Conservation (phyloP, 2,329 filamentous ascomycete genomes). For the Teratosphaeria viscida region DNA sequence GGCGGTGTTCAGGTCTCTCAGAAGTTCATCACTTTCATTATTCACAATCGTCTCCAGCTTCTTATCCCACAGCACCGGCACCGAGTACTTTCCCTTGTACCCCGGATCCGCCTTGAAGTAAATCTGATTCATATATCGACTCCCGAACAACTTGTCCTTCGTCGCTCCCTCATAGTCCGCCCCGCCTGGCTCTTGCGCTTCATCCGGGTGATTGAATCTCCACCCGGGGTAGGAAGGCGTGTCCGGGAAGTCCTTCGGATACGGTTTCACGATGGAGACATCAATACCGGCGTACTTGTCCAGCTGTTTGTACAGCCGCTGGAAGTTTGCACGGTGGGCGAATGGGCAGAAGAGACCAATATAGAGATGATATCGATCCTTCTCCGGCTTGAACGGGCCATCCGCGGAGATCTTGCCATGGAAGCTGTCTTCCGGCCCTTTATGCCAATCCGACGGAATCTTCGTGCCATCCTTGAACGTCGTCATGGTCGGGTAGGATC, state of each 20-base stretch:
- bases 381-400: constrained; percentile 41
- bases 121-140: constrained; percentile 49
- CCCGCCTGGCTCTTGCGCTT: constrained; percentile 24
- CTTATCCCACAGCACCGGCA: constrained; percentile 54
- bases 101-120: constrained; percentile 52
- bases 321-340: constrained; percentile 50
- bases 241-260: constrained; percentile 52
- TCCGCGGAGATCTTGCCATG: constrained; percentile 40
- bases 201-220: constrained; percentile 42
- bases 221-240: constrained; percentile 53
- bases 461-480: constrained; percentile 1
- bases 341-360: constrained; percentile 56
- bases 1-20: constrained; percentile 47
- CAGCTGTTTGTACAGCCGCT: constrained; percentile 49
- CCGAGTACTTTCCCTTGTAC: constrained; percentile 52
- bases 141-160: constrained; percentile 47
- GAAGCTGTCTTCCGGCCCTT: constrained; percentile 36
- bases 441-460: constrained; percentile 15
- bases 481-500: background rate
- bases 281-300: constrained; percentile 39
- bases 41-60: constrained; percentile 47
- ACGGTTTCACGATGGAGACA: constrained; percentile 51
- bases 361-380: constrained; percentile 45
- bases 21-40: constrained; percentile 50
- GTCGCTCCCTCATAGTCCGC: constrained; percentile 44